Evolutionary conservation across 2,329 filamentous ascomycete species (phyloP), one percentile per base, ranked within the genome.

Genomic region (Magnaporthiopsis incrustans): DNA sequence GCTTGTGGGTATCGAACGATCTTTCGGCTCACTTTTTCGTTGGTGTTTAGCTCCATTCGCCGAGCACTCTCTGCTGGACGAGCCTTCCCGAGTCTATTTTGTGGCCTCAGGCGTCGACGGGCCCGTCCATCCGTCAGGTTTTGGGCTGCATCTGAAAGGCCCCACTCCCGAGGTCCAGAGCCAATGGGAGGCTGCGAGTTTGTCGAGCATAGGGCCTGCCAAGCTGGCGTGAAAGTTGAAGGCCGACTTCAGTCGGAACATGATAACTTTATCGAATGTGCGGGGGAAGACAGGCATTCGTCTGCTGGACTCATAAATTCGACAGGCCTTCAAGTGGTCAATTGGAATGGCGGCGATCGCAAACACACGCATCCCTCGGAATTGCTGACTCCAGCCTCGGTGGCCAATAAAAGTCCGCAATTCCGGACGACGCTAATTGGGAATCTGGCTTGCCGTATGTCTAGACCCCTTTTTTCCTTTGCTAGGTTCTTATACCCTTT

Each of bases 1-100:
- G 44, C 44, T 53, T 53, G 44, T 53, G 44, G 60, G 57, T 66
- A 73, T 74, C 71, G 73, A 73, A 73, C 68, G 67, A 73, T 73
- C 66, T 68, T 67, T 25, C 44, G 44, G 44, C 44, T 53, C 44
- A n/a, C 44, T 53, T 53, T 53, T 53, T 53, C 44, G 44, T 25
- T 53, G 44, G 44, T 53, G 44, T 53, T 53, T 53, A 53, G 44
- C 44, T 53, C 14, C 44, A 25, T 53, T 25, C 6, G 38, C 38
- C 38, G 38, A 50, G 38, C 15, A 50, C 18, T 22, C 38, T 10
- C 22, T n/a, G 44, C 44, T 53, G 44, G 8, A 22, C 44, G 44
- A 53, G 44, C 44, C 18, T 53, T 53, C 8, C 44, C 6, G 44
- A 53, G 22, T 7, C 44, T 22, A 22, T 18, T n/a, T 53, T 22